Conservation (phyloP, 2,329 filamentous ascomycete species). For the Exophiala oligosperma region DNA sequence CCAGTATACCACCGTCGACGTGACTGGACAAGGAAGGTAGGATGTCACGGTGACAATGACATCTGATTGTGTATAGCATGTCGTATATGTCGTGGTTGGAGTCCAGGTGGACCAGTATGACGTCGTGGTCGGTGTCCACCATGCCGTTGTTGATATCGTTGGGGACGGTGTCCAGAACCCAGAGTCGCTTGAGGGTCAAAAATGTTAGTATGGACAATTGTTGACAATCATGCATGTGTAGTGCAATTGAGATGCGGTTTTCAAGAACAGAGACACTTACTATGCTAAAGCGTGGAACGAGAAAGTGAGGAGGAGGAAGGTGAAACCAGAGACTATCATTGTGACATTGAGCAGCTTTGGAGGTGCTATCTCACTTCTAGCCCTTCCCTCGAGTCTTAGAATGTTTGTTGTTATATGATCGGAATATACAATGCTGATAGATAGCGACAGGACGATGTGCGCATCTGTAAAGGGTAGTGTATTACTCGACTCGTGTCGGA, state of each 20-base stretch:
- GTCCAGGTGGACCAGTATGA: constrained; percentile 24
- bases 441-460: too few species aligned
- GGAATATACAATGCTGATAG: too few species aligned
- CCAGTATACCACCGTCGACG: constrained; percentile 24
- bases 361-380: too few species aligned
- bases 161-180: constrained; percentile 19
- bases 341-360: too few species aligned
- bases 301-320: constrained; percentile 6
- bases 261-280: constrained; percentile 5
- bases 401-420: too few species aligned
- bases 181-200: constrained; percentile 13
- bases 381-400: too few species aligned
- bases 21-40: constrained; percentile 21
- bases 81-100: constrained; percentile 22
- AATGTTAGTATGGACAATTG: neutral
- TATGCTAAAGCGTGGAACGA: constrained; percentile 6
- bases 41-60: constrained; percentile 26
- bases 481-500: too few species aligned
- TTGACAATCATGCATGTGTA: too few species aligned
- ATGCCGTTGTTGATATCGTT: constrained; percentile 11
- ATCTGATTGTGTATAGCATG: constrained; percentile 20
- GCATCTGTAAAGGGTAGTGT: too few species aligned
- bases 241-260: too few species aligned
- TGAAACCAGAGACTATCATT: neutral
- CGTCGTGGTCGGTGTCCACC: constrained; percentile 25